Percentiles rank a stretch among this genome's conserved stretches.
Evolutionary conservation across 306 rosid genomes (phyloP).

Genomic region (Carpinus fangiana): DNA sequence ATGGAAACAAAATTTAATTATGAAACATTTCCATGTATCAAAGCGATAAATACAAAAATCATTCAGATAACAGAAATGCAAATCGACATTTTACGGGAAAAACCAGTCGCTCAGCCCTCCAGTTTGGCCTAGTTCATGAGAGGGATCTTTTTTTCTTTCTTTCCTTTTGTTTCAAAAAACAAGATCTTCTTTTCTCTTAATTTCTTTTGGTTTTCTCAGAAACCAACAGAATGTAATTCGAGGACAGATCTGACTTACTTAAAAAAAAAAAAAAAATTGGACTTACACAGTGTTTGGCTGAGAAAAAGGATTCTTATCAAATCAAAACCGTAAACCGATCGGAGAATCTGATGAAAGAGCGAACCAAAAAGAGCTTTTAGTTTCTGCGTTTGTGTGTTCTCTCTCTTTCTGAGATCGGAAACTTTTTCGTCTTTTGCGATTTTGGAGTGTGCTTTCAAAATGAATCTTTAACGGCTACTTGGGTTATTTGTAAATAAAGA

Average conservation of each 20-base stretch:
- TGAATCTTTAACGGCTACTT: constrained; percentile 34
- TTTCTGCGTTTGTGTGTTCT: not conserved
- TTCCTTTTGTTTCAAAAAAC: not conserved
- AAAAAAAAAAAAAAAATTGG: not conserved
- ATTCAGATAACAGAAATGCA: not conserved
- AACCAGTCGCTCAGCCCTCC: not conserved
- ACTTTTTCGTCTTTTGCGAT: not conserved
- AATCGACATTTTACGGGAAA: not conserved
- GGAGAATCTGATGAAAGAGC: constrained; percentile 40
- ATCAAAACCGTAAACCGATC: not conserved
- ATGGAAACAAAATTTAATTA: not conserved
- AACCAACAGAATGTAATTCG: not conserved
- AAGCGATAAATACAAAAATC: not conserved
- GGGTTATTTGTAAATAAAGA: constrained; percentile 18
- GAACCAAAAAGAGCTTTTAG: constrained; percentile 10
- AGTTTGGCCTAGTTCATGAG: not conserved
- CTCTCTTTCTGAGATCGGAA: not conserved
- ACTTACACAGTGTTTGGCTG: constrained; percentile 1
- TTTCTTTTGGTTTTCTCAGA: not conserved
- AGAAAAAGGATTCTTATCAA: not conserved
- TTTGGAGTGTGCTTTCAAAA: constrained; percentile 24
- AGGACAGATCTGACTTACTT: not conserved
- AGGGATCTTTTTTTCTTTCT: not conserved
- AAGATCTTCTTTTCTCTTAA: not conserved
- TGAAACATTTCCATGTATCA: not conserved